Evolutionary conservation across 768 basidiomycete genomes (phyloP), one percentile per base, ranked within the genome.

Genomic region (Leccinum incarnatum): DNA sequence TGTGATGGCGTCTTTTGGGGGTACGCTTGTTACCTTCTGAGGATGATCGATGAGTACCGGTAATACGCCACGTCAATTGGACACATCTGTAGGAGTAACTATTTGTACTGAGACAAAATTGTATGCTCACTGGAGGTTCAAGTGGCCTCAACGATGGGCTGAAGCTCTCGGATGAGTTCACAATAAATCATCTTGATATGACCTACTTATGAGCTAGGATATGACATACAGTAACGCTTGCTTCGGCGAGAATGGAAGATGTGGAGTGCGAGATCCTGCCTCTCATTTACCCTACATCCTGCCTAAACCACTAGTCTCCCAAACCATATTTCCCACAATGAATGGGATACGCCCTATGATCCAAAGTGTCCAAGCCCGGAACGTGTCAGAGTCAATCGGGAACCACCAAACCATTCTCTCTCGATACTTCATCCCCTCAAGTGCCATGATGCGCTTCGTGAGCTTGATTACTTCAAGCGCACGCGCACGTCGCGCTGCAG

Each of bases 401-500:
- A 69, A 54, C 63, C 69, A 71, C 61, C 69, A 61, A 21, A 25
- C 53, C 47, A 65, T 23, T 27, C 48, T 45, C 21, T 65, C 52
- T 17, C 34, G 19, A 17, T 71, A 59, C 42, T 66, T 66, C 58
- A 69, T 61, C 11, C 70, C 69, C 23, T 57, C 37, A n/a, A 69
- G 46, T 3, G 58, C 55, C 19, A 71, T 52, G 57, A 78, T 61
- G 4, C 63, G 55, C 64, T 81, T 79, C 17, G 79, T 76, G 32
- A 79, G 58, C 14, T 61, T 58, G 48, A 83, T 81, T 27, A 78
- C 76, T 27, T 71, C 67, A 34, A 80, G 64, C 7, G 79, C 81
- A 21, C 74, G 74, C n/a, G 64, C 69, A 12, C 71, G 74, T 17
- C 81, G 76, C 54, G 59, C 58, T 5, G 65, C 51, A 17, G 76